phyloP scores from a whole-genome alignment of 208 protist genomes.

The Porcisia hertigi region DNA sequence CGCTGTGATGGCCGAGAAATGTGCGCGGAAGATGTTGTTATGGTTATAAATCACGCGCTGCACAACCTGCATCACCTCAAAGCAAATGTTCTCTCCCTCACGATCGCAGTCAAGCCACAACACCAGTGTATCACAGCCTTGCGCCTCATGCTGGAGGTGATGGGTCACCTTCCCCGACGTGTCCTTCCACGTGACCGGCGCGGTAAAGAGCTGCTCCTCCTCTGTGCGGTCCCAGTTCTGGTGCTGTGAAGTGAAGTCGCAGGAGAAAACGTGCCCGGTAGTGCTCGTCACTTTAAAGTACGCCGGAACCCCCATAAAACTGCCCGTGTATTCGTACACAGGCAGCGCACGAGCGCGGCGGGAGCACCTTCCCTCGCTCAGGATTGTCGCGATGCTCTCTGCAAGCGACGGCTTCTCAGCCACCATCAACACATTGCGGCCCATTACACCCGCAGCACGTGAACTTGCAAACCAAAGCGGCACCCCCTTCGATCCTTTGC shows the following conservation, averaged over 20 bases:
- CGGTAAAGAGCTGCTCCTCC: constrained; percentile 85
- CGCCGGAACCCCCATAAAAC: constrained; percentile 68
- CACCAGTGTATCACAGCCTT: constrained; percentile 89
- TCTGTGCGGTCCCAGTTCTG: constrained; percentile 89
- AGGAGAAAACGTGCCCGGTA: constrained; percentile 91
- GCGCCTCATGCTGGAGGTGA: constrained; percentile 77
- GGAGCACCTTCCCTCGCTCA: constrained; percentile 73
- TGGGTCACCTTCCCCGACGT: constrained; percentile 81
- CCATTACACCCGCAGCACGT: constrained; percentile 32
- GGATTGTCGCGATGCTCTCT: constrained; percentile 84
- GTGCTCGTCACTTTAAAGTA: constrained; percentile 89
- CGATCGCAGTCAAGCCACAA: constrained; percentile 97
- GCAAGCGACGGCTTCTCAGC: constrained; percentile 95
- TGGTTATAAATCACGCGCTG: constrained; percentile 49
- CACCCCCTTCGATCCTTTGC: not conserved
- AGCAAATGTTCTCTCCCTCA: constrained; percentile 98
- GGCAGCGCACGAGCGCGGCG: constrained; percentile 75
- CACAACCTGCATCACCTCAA: constrained; percentile 94
- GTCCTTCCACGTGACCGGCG: constrained; percentile 85
- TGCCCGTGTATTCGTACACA: constrained; percentile 85
- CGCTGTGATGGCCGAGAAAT: constrained; percentile 92
- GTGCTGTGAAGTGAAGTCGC: constrained; percentile 89
- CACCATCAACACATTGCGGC: constrained; percentile 89
- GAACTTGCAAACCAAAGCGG: not conserved
- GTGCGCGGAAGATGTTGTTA: constrained; percentile 84